A percentile compares a stretch with the other conserved stretches of the same genome.
Conservation (phyloP, 192 early-diverging fungal genomes). For the Paraglomus brasilianum region DNA sequence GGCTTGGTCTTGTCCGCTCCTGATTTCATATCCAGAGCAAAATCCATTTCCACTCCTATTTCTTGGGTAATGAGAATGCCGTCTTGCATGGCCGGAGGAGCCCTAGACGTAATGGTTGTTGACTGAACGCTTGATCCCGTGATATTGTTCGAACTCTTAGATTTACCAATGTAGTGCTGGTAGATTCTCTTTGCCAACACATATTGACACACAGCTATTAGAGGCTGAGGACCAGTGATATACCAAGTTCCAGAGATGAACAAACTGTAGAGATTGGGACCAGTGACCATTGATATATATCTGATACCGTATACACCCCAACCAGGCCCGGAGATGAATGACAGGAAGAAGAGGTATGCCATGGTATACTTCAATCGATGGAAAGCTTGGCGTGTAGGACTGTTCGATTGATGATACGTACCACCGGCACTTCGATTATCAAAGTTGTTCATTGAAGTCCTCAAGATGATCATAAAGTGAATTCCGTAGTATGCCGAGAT, state of each 20-base stretch:
- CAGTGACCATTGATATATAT: not conserved
- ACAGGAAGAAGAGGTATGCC: slow-evolving; percentile 14
- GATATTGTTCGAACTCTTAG: not conserved
- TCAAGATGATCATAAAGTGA: slow-evolving; percentile 16
- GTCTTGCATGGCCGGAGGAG: too few relatives aligned
- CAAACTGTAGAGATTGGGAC: not conserved
- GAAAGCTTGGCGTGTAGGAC: slow-evolving; percentile 16
- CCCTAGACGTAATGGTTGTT: too few relatives aligned
- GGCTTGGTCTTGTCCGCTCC: too few relatives aligned
- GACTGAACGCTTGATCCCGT: too few relatives aligned
- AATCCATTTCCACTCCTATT: too few relatives aligned
- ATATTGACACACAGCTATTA: slow-evolving; percentile 26
- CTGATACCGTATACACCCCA: slow-evolving; percentile 18
- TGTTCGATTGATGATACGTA: not conserved
- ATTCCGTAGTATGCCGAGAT: slow-evolving; percentile 17
- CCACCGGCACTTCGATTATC: not conserved
- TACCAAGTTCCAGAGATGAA: slow-evolving; percentile 23
- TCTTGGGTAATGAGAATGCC: too few relatives aligned
- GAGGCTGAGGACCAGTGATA: slow-evolving; percentile 13
- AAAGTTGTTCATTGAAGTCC: slow-evolving; percentile 19
- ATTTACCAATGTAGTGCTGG: slow-evolving; percentile 7
- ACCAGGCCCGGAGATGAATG: slow-evolving; percentile 8
- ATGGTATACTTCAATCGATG: slow-evolving; percentile 29
- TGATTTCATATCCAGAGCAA: too few relatives aligned
- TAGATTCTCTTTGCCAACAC: slow-evolving; percentile 20